phyloP scores from a whole-genome alignment of 257 asterid species.

The Nicotiana attenuata region DNA sequence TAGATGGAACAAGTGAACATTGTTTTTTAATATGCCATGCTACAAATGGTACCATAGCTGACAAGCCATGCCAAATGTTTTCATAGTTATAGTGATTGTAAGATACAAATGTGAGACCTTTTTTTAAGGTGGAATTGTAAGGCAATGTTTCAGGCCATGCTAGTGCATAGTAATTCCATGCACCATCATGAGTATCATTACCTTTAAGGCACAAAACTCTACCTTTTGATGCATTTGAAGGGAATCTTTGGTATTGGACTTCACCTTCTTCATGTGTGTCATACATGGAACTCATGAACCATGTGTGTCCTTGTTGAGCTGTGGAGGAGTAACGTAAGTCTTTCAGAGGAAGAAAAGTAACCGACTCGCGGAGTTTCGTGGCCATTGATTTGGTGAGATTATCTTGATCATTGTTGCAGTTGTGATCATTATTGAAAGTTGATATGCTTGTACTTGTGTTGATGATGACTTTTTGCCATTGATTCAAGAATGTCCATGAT shows the following conservation, averaged over 20 bases:
- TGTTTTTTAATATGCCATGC: slow-evolving; percentile 53
- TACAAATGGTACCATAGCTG: slow-evolving; percentile 56
- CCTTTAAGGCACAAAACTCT: slow-evolving; percentile 58
- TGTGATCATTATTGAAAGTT: neutral
- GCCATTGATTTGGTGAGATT: slow-evolving; percentile 19
- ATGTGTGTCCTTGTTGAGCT: slow-evolving; percentile 62
- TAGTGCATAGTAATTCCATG: slow-evolving; percentile 64
- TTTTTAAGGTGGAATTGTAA: slow-evolving; percentile 32
- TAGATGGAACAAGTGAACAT: slow-evolving; percentile 33
- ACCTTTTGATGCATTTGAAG: slow-evolving; percentile 42
- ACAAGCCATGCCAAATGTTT: slow-evolving; percentile 74
- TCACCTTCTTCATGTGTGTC: slow-evolving; percentile 54
- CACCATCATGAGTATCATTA: slow-evolving; percentile 50
- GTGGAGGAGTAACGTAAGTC: slow-evolving; percentile 45
- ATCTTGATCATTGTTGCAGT: slow-evolving; percentile 12
- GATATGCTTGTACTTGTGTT: slow-evolving; percentile 18
- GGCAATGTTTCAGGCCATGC: slow-evolving; percentile 67
- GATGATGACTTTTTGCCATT: slow-evolving; percentile 28
- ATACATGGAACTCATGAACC: slow-evolving; percentile 78
- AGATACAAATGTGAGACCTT: slow-evolving; percentile 53
- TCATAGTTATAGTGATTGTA: slow-evolving; percentile 58
- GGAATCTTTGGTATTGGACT: slow-evolving; percentile 54
- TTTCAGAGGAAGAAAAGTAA: slow-evolving; percentile 66
- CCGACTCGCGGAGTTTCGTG: slow-evolving; percentile 34
- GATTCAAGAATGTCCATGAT: slow-evolving; percentile 32